Base-by-base conservation (phyloP, 2,329 filamentous ascomycete species). In the Trichoderma pleuroti region DNA sequence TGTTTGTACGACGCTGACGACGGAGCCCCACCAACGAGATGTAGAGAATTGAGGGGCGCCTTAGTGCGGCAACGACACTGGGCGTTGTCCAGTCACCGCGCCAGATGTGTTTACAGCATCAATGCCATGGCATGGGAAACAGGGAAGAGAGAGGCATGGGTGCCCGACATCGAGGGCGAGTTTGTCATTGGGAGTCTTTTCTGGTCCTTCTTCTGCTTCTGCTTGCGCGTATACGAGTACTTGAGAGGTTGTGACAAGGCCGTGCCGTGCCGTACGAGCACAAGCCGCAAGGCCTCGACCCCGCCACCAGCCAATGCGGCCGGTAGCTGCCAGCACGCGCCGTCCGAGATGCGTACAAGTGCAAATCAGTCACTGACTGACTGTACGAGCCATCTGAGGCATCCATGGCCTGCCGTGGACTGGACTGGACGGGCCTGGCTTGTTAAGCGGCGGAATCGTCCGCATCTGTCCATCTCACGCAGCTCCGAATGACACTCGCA, bases 241-340 rank as follows among this genome's bases (percentile, higher is more conserved):
- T 42, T 42, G n/a, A 10, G 39, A 42, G 18, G 16, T n/a, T 42
- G 39, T 16, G n/a, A 42, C n/a, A 42, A 42, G 39, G 39, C 39
- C 39, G 39, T 42, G 36, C 36, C 36, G 36, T n/a, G 26, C 26
- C 26, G 36, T 16, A 42, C 39, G 39, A 42, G 39, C 18, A 42
- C 39, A 42, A 42, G 42, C 42, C 21, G 42, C 21, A 28, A 59
- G 11, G 56, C 39, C 66, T 16, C 36, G 42, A 61, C 66, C 66
- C 66, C 66, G 66, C 66, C 66, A 52, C 14, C 16, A 49, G 36
- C 46, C 26, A 52, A 68, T 61, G 66, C 66, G 39, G 42, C 56
- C 56, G 34, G 66, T 36, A 34, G 30, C 34, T 46, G 66, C 66
- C 36, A 32, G 56, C 65, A 68, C 63, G 16, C 63, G 49, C 24